Percentiles rank a stretch among this genome's conserved stretches.
Conservation (phyloP, 2,329 filamentous ascomycete species). For the Penicillium sp. region DNA sequence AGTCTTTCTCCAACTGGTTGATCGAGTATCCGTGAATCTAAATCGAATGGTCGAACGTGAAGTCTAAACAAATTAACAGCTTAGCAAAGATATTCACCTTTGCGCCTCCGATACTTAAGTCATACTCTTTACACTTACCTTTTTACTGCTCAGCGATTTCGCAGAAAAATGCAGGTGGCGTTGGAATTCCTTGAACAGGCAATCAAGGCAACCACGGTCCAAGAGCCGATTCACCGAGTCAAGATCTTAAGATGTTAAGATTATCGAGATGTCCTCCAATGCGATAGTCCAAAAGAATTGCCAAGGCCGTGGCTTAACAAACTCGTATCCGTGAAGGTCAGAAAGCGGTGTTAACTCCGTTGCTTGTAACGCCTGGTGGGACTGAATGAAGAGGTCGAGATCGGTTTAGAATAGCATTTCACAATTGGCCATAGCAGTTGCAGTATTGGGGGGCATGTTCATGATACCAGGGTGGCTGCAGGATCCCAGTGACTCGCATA, state of each 20-base stretch:
- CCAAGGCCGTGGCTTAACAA: slow-evolving; percentile 3
- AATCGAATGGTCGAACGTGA: background rate
- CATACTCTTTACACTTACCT: background rate
- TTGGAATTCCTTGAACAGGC: background rate
- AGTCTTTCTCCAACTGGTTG: background rate
- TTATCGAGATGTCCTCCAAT: background rate
- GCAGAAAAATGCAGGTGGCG: background rate
- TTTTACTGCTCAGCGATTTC: background rate
- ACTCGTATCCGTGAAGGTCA: slow-evolving; percentile 8
- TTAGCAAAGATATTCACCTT: background rate
- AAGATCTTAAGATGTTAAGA: background rate
- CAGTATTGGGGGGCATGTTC: slow-evolving; percentile 23
- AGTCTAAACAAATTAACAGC: background rate
- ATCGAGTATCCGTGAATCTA: background rate
- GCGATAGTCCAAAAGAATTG: background rate
- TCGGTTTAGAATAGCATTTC: slow-evolving; percentile 27
- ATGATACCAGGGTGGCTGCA: slow-evolving; percentile 30
- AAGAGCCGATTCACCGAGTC: background rate
- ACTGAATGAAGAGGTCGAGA: background rate
- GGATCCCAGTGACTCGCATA: slow-evolving; percentile 27
- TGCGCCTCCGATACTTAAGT: background rate
- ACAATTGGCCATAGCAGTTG: slow-evolving; percentile 28
- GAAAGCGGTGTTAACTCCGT: slow-evolving; percentile 18
- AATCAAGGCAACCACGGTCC: background rate
- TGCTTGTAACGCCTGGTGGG: slow-evolving; percentile 12